phyloP scores from a whole-genome alignment of 768 basidiomycete species.

The Lactarius akahatsu region DNA sequence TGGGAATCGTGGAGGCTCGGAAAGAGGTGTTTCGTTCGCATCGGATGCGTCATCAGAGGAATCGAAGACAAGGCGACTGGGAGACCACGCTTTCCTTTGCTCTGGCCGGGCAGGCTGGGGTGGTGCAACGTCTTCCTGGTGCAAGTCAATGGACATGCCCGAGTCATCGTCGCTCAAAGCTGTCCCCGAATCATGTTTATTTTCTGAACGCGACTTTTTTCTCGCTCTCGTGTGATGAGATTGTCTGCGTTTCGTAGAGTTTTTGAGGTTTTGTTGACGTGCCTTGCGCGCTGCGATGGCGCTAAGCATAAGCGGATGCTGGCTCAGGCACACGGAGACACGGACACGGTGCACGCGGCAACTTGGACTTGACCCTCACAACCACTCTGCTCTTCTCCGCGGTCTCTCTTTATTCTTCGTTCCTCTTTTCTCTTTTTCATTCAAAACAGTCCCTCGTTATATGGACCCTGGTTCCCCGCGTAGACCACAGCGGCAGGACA shows the following conservation, averaged over 20 bases:
- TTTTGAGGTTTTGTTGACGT: slow-evolving; percentile 38
- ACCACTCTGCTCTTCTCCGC: neutral
- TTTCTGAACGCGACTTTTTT: slow-evolving; percentile 34
- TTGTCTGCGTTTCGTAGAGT: slow-evolving; percentile 48
- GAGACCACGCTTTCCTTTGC: slow-evolving; percentile 53
- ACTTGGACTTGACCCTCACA: slow-evolving; percentile 6
- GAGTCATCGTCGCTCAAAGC: slow-evolving; percentile 25
- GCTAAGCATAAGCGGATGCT: slow-evolving; percentile 53
- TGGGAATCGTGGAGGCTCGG: slow-evolving; percentile 35
- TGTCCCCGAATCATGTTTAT: slow-evolving; percentile 28
- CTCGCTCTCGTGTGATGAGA: slow-evolving; percentile 32
- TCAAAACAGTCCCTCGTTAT: neutral
- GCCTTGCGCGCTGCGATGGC: slow-evolving; percentile 73
- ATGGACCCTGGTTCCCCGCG: slow-evolving; percentile 19
- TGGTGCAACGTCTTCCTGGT: slow-evolving; percentile 16
- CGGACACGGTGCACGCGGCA: neutral
- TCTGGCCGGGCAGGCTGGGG: neutral
- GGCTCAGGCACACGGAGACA: too few relatives aligned
- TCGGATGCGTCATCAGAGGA: slow-evolving; percentile 35
- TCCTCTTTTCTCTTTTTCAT: neutral
- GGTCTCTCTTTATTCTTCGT: slow-evolving; percentile 9
- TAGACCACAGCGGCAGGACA: slow-evolving; percentile 47
- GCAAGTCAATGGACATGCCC: slow-evolving; percentile 36
- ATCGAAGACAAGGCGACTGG: slow-evolving; percentile 44
- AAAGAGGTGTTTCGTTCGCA: slow-evolving; percentile 28